phyloP scores from a whole-genome alignment of 345 rosid species.

The Stellera chamaejasme region DNA sequence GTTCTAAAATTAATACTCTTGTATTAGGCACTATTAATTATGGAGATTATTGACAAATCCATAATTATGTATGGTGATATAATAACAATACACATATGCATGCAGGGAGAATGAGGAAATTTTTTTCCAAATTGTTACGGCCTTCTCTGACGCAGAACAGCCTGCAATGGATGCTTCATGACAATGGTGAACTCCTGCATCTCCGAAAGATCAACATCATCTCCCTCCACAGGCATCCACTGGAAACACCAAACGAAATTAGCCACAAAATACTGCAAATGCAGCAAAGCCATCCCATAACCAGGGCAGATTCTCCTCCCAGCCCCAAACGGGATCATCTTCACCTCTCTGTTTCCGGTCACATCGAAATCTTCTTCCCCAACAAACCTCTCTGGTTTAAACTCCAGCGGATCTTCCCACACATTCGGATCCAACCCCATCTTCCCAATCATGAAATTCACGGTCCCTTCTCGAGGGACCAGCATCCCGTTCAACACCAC shows the following conservation, averaged over 20 bases:
- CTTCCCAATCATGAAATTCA: not conserved
- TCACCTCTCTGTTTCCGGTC: constrained; percentile 5
- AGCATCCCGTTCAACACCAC: not conserved
- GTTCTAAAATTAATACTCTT: too few species aligned
- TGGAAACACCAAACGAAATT: constrained; percentile 3
- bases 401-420: constrained; percentile 15
- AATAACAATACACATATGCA: too few species aligned
- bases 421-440: constrained; percentile 26
- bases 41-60: too few species aligned
- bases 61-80: too few species aligned
- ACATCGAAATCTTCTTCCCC: not conserved
- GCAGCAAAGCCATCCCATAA: constrained; percentile 2
- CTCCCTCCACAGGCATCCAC: constrained; percentile 4
- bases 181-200: constrained; percentile 1
- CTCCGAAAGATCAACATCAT: constrained; percentile 1
- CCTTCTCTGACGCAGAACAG: not conserved
- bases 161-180: constrained; percentile 2
- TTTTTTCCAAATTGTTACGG: too few species aligned
- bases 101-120: too few species aligned
- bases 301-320: constrained; percentile 8
- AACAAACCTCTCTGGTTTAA: constrained; percentile 13
- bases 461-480: not conserved
- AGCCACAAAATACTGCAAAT: constrained; percentile 9
- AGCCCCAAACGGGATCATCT: constrained; percentile 10
- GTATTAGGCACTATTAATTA: too few species aligned